Conservation (phyloP, 2,329 filamentous ascomycete genomes). For the Trichothecium roseum region DNA sequence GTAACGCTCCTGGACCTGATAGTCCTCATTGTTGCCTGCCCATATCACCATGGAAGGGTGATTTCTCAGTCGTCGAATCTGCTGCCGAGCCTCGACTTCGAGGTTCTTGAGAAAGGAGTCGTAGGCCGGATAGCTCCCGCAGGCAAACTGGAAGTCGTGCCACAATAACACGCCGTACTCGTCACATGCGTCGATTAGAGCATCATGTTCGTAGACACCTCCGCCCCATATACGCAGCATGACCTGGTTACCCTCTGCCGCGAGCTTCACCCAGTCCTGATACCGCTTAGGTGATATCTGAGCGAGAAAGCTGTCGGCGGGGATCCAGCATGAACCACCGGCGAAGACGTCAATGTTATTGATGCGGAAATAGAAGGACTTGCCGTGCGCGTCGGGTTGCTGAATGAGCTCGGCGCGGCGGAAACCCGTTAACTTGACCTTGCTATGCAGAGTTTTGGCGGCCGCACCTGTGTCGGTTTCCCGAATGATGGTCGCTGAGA, state of each 20-base stretch:
- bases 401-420: conserved; percentile 49
- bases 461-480: conserved; percentile 12
- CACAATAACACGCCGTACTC: conserved; percentile 64
- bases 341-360: conserved; percentile 65
- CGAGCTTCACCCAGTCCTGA: conserved; percentile 58
- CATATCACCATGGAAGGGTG: conserved; percentile 63
- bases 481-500: conserved; percentile 44
- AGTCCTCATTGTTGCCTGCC: conserved; percentile 71
- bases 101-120: conserved; percentile 49
- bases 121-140: conserved; percentile 58
- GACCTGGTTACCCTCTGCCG: conserved; percentile 61
- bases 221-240: conserved; percentile 68
- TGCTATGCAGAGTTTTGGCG: conserved; percentile 29
- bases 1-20: conserved; percentile 61
- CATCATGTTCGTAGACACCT: conserved; percentile 61
- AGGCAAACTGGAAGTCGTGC: conserved; percentile 74
- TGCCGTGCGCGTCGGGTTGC: conserved; percentile 48
- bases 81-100: conserved; percentile 49
- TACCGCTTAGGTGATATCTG: conserved; percentile 53
- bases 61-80: conserved; percentile 44
- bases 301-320: conserved; percentile 63
- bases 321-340: conserved; percentile 71
- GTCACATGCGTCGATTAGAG: conserved; percentile 62
- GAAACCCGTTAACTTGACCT: conserved; percentile 53
- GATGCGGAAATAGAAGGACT: conserved; percentile 63